Base-by-base conservation (phyloP, 2,329 filamentous ascomycete species). In the Aureobasidium sp. region DNA sequence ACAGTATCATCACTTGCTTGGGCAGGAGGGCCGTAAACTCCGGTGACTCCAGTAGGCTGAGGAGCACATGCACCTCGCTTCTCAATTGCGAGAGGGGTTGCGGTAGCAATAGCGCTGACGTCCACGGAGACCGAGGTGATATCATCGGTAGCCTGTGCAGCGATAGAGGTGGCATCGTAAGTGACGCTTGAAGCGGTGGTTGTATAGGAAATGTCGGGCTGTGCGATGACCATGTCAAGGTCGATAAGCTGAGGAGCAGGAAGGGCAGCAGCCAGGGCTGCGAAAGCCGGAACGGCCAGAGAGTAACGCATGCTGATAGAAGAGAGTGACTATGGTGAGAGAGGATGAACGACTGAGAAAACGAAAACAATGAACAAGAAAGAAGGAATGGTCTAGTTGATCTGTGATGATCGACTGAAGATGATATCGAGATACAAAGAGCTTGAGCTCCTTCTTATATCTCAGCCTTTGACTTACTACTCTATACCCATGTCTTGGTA, bases 231-330 rank as follows among this genome's bases (percentile, higher is more conserved):
- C 49, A 67, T 48, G 45, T 65, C 64, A 37, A 64, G 49, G 31
- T 65, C 60, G 34, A 67, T 67, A 17, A 63, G 60, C 37, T 65
- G 64, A 31, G 65, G 66, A 42, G 66, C 62, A 45, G 67, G 67
- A 22, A 67, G 45, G n/a, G 65, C 67, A 47, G 52, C 55, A 15
- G 64, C 65, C 53, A 42, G 56, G 17, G 31, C 57, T 49, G 57
- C 57, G 15, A 60, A 42, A 42, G 45, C 45, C 45, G 44, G 57
- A 42, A 51, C 47, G 45, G 45, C 57, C 9, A 60, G 25, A 42
- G 45, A 49, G 25, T 31, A 41, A 60, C 57, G 57, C 57, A 60
- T 60, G 27, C 11, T 44, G 52, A 3, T 15, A 15, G 14, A 6
- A 56, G 12, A 34, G 52, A 56, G 39, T 56, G 52, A 42, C 25